A percentile compares a stretch with the other conserved stretches of the same genome.
Evolutionary conservation across 352 stramenopile genomes (phyloP).

Genomic region (Pythium vanterpoolii): DNA sequence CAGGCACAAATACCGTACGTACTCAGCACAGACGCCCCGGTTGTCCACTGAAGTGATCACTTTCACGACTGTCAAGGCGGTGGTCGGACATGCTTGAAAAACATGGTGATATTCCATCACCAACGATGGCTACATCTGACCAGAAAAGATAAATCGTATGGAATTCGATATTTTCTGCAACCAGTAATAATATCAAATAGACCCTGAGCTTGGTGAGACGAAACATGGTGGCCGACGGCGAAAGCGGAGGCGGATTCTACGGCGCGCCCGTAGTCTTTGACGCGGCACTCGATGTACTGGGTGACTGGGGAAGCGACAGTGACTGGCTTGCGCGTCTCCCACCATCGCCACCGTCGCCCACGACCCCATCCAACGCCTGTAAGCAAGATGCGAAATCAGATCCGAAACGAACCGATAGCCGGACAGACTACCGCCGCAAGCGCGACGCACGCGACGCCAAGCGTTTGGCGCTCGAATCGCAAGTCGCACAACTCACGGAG

Average conservation of each 20-base stretch:
- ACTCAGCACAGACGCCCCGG: too few relatives aligned
- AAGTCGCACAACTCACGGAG: not conserved
- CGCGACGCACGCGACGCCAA: not conserved
- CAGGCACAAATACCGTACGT: too few relatives aligned
- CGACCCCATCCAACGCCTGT: too few relatives aligned
- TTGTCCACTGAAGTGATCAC: too few relatives aligned
- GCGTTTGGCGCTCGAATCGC: not conserved
- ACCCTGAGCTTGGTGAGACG: too few relatives aligned
- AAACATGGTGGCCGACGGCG: not conserved
- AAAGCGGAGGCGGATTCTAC: not conserved
- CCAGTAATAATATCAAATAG: too few relatives aligned
- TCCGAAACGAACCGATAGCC: not conserved
- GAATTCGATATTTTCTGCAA: too few relatives aligned
- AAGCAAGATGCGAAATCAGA: too few relatives aligned
- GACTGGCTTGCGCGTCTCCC: not conserved
- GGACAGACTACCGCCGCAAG: conserved; percentile 4
- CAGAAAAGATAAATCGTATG: too few relatives aligned
- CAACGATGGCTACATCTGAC: not conserved
- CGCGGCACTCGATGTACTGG: conserved; percentile 1
- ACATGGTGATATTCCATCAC: not conserved
- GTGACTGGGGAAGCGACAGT: conserved; percentile 5
- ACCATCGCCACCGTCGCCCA: not conserved
- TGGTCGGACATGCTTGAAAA: too few relatives aligned
- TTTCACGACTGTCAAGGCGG: too few relatives aligned
- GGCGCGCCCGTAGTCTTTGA: not conserved